Conservation (phyloP, 371 early-diverging fungal species). For the Massospora cicadina region DNA sequence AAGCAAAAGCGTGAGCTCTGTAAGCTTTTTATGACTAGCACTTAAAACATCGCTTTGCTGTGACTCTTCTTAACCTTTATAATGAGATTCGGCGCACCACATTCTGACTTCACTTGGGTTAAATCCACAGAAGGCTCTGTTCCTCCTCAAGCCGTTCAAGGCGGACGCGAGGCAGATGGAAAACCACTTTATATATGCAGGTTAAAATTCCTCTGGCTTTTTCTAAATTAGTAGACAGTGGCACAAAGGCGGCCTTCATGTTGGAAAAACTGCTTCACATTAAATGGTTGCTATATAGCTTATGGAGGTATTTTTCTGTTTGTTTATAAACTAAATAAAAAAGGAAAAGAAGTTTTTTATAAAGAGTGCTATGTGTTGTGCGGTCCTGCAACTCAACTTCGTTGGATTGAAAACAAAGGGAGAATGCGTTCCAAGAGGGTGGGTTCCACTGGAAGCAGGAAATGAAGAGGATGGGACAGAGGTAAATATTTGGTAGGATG, state of each 20-base stretch:
- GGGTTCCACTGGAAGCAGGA: slow-evolving; percentile 22
- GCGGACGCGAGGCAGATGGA: slow-evolving; percentile 11
- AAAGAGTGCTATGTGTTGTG: slow-evolving; percentile 28
- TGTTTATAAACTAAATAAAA: neutral
- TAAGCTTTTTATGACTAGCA: too few relatives aligned
- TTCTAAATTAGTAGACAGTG: neutral
- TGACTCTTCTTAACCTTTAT: too few relatives aligned
- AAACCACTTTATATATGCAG: slow-evolving; percentile 11
- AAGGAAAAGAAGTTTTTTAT: slow-evolving; percentile 17
- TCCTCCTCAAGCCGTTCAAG: slow-evolving; percentile 13
- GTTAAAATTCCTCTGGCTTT: neutral
- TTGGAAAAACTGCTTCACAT: slow-evolving; percentile 27
- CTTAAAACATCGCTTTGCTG: too few relatives aligned
- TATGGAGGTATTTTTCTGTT: slow-evolving; percentile 18
- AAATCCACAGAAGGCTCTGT: slow-evolving; percentile 4
- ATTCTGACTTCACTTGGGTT: slow-evolving; percentile 9
- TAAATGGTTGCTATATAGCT: slow-evolving; percentile 20
- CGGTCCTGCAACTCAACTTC: slow-evolving; percentile 23
- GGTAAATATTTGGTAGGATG: slow-evolving; percentile 1
- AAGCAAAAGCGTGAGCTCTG: too few relatives aligned
- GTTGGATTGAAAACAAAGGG: slow-evolving; percentile 23
- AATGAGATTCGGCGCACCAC: slow-evolving; percentile 1
- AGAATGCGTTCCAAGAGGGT: slow-evolving; percentile 12
- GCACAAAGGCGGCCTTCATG: slow-evolving; percentile 23
- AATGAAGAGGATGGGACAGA: slow-evolving; percentile 23